A percentile compares a stretch with the other conserved stretches of the same genome.
Evolutionary conservation across 176 grass and related monocot genomes (phyloP).

Genomic region (Tuctoria greenei): DNA sequence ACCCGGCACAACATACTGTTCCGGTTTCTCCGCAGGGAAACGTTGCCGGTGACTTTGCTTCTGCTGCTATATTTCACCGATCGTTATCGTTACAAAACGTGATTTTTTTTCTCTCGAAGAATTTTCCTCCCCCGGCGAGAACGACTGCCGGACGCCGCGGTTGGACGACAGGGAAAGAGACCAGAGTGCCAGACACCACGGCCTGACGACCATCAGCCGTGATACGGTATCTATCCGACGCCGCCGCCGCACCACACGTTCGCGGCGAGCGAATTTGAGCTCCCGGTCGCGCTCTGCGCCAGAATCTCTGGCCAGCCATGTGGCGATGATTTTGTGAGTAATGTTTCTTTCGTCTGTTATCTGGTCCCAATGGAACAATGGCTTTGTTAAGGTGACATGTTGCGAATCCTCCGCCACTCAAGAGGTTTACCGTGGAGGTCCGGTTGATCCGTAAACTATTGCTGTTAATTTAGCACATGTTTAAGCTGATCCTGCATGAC

Average conservation of each 20-base stretch:
- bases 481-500: not conserved
- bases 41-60: not conserved
- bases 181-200: not conserved
- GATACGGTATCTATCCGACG: conserved; percentile 10
- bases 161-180: not conserved
- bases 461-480: not conserved
- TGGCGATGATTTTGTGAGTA: not conserved
- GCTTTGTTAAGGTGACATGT: not conserved
- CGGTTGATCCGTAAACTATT: not conserved
- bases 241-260: not conserved
- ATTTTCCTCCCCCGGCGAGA: not conserved
- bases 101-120: not conserved
- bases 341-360: not conserved
- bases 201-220: not conserved
- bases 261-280: not conserved
- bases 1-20: not conserved
- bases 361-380: not conserved
- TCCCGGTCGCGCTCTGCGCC: not conserved
- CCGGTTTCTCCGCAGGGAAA: not conserved
- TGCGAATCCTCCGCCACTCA: not conserved
- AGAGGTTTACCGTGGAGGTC: not conserved
- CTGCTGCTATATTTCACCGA: not conserved
- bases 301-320: not conserved
- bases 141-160: not conserved
- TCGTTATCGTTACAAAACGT: not conserved